Evolutionary conservation across 2,329 filamentous ascomycete genomes (phyloP), one percentile per base, ranked within the genome.

Genomic region (Aspergillus alliaceus): DNA sequence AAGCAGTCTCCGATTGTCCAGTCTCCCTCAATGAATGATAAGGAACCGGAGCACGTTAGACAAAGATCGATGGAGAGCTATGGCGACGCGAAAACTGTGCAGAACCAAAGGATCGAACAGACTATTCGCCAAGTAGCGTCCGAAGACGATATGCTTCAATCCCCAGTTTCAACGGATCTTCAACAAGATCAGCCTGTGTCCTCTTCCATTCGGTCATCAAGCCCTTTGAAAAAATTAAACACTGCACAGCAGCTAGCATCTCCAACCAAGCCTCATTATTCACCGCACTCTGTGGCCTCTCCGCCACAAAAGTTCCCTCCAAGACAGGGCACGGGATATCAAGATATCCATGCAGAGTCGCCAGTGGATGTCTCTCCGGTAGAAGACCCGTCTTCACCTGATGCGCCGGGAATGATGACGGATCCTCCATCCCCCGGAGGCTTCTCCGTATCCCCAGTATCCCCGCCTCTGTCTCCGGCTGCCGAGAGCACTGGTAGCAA

Each of bases 341-440:
- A 64, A 47, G 81, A 84, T 49, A 79, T 83, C 40, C 72, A 86
- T 37, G 86, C 86, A 6, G 88, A 90, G 70, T 91, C 89, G 3
- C 89, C 88, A 3, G 82, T 88, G 2, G 80, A 87, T 59, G 80
- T 89, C 3, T 88, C 87, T 20, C 85, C 85, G 1, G 71, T 83
- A 29, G 80, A 80, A 56, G 67, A 67, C 27, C 66, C 71, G 27
- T 66, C 65, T 42, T 66, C 69, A 59, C 56, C 69, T 31, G 71
- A 81, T 58, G 86, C 85, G 25, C 89, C 89, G 4, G 84, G 84
- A 31, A 82, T 93, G 34, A 84, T 89, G 64, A 83, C 83, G 22
- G 89, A 92, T 71, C 86, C 82, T 6, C 90, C 88, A 11, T 90
- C 88, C 62, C 86, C 89, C 66, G 87, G 89, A 54, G 86, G 84